Evolutionary conservation across 768 basidiomycete species (phyloP).

Genomic region (Lenzites betulinus): DNA sequence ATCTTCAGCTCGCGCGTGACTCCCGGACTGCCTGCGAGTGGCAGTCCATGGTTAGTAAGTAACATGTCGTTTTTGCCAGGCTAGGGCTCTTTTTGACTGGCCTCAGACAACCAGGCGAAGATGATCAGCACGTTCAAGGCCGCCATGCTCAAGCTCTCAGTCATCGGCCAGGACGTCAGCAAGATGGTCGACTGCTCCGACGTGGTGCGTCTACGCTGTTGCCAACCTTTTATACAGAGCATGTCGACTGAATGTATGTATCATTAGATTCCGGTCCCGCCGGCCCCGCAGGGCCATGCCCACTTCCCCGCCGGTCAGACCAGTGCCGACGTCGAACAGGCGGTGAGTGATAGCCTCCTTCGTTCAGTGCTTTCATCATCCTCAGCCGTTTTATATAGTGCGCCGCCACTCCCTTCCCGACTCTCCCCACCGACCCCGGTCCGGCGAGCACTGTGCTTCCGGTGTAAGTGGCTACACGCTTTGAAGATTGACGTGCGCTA

Average conservation of each 20-base stretch:
- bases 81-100: neutral
- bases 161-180: slow-evolving; percentile 10
- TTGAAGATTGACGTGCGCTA: neutral
- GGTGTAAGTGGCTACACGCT: slow-evolving; percentile 27
- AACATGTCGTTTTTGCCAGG: neutral
- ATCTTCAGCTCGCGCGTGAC: slow-evolving; percentile 32
- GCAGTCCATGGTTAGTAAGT: slow-evolving; percentile 30
- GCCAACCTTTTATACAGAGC: no score
- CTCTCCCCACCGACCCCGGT: slow-evolving; percentile 30
- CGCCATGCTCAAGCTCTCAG: slow-evolving; percentile 9
- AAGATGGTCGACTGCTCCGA: slow-evolving; percentile 16
- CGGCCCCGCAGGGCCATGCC: slow-evolving; percentile 5
- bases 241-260: neutral
- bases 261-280: slow-evolving; percentile 6
- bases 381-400: neutral
- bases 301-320: slow-evolving; percentile 25
- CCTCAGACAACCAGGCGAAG: slow-evolving; percentile 9
- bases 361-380: neutral
- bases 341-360: slow-evolving; percentile 9
- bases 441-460: slow-evolving; percentile 33
- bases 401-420: slow-evolving; percentile 21
- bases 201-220: neutral
- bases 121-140: slow-evolving; percentile 10
- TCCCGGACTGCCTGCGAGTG: slow-evolving; percentile 35
- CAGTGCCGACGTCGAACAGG: slow-evolving; percentile 25